Base-by-base conservation (phyloP, 192 early-diverging fungal species). In the Dissophora globulifera region DNA sequence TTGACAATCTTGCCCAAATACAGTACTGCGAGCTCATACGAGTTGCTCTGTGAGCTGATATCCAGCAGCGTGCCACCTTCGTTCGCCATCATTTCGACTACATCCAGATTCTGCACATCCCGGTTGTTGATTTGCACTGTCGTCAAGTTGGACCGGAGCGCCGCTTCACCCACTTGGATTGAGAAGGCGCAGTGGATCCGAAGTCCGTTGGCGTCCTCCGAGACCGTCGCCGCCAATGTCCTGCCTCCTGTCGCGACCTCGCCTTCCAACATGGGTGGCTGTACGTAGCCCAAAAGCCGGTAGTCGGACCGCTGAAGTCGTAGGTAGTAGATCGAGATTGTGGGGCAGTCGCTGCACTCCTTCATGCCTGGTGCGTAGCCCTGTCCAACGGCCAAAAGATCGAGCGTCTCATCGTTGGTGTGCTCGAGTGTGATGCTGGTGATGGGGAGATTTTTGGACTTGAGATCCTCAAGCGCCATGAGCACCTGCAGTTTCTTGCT, bases 161-260 rank as follows among this genome's bases (percentile, higher is more conserved):
- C 50, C 10, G 51, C 43, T 0, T 67, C 15, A 12, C 53, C 63
- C 16, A 76, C 38, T 9, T 61, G 45, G 23, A 67, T 67, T 22
- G 63, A 61, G 26, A 76, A 76, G 6, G 63, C 58, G 15, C 72
- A 76, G 15, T 76, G 72, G 32, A 76, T 67, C 8, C 72, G 72
- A 43, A 66, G 63, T 38, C 72, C 72, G 11, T 60, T 66, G 12
- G 12, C 9, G 16, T 76, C 72, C 42, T 76, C 63, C 0, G 72
- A 76, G 26, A 76, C 51, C 19, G 72, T 47, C 3, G 63, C 51
- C 3, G 63, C 50, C 31, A 76, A 59, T 0, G 72, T 76, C 58
- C 50, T 76, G 29, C 72, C 72, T 27, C 64, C 63, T 27, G 50
- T 55, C 2, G 58, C 50, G 13, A 56, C 41, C 45, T 76, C 72